Evolutionary conservation across 345 rosid species (phyloP).

Genomic region (Hibiscus tridactylites): DNA sequence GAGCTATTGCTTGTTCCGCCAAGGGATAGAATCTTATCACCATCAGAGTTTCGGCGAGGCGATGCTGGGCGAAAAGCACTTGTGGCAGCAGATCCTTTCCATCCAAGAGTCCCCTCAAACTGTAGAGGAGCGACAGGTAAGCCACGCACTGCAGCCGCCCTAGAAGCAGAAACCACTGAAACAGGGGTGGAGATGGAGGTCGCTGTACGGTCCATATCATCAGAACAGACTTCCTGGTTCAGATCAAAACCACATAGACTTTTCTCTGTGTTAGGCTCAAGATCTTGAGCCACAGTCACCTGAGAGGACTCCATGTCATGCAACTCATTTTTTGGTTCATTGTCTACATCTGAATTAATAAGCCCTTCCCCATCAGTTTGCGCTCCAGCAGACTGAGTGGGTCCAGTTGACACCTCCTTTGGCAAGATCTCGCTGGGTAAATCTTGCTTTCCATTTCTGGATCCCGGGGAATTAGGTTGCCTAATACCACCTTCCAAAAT

Average conservation of each 20-base stretch:
- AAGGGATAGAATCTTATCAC: constrained; percentile 20
- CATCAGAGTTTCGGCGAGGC: constrained; percentile 43
- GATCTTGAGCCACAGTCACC: constrained; percentile 48
- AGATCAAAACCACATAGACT: constrained; percentile 64
- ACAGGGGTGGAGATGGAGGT: constrained; percentile 36
- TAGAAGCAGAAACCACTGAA: constrained; percentile 56
- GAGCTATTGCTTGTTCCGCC: constrained; percentile 34
- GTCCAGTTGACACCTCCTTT: constrained; percentile 36
- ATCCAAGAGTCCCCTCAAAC: constrained; percentile 59
- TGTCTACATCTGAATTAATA: constrained; percentile 23
- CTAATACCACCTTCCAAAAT: constrained; percentile 32
- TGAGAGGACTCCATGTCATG: constrained; percentile 52
- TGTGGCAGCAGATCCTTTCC: constrained; percentile 70
- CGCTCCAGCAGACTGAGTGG: constrained; percentile 34
- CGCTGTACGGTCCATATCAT: constrained; percentile 53
- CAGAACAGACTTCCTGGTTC: constrained; percentile 71
- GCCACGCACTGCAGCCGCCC: constrained; percentile 44
- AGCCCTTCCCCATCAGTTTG: constrained; percentile 25
- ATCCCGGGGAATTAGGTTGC: constrained; percentile 42
- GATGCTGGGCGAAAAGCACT: constrained; percentile 69
- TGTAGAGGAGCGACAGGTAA: constrained; percentile 56
- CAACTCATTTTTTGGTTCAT: constrained; percentile 29
- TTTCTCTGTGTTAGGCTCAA: constrained; percentile 43
- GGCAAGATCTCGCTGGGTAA: constrained; percentile 18
- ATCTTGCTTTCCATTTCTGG: constrained; percentile 27